Conservation (phyloP, 768 basidiomycete genomes). For the Tephrocybe sp. region DNA sequence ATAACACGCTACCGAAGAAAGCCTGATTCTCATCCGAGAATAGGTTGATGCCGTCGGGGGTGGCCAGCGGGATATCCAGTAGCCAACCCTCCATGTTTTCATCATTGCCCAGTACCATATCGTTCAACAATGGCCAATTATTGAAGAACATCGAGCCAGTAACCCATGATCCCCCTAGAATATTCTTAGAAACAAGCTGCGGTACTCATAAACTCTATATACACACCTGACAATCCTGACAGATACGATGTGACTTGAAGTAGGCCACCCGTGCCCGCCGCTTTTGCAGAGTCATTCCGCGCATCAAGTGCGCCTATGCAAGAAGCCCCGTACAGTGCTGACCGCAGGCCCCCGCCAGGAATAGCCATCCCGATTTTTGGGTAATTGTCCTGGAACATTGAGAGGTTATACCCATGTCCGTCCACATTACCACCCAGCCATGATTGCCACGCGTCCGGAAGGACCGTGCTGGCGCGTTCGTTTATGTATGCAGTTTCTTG, state of each 20-base stretch:
- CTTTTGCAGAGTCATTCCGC: conserved; percentile 56
- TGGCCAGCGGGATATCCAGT: conserved; percentile 54
- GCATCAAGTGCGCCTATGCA: conserved; percentile 60
- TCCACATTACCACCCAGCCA: conserved; percentile 62
- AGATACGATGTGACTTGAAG: conserved; percentile 73
- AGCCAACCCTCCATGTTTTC: conserved; percentile 50
- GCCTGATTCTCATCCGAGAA: conserved; percentile 46
- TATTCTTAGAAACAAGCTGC: background rate
- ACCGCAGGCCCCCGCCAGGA: conserved; percentile 70
- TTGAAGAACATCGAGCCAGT: conserved; percentile 64
- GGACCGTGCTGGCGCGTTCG: conserved; percentile 37
- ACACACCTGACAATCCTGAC: conserved; percentile 61
- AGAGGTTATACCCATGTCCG: conserved; percentile 51
- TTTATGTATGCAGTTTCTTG: conserved; percentile 48
- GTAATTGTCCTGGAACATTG: conserved; percentile 37
- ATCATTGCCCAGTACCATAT: conserved; percentile 62
- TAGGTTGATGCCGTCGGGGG: conserved; percentile 50
- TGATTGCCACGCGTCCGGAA: conserved; percentile 51
- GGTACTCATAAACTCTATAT: background rate
- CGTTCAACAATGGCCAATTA: conserved; percentile 55
- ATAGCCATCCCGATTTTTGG: conserved; percentile 64
- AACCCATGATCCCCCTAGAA: conserved; percentile 65
- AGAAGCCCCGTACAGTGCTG: conserved; percentile 66
- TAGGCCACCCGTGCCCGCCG: conserved; percentile 63
- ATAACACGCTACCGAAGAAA: conserved; percentile 54